Base-by-base conservation (phyloP, 2,329 filamentous ascomycete genomes). In the Aureobasidium sp. region DNA sequence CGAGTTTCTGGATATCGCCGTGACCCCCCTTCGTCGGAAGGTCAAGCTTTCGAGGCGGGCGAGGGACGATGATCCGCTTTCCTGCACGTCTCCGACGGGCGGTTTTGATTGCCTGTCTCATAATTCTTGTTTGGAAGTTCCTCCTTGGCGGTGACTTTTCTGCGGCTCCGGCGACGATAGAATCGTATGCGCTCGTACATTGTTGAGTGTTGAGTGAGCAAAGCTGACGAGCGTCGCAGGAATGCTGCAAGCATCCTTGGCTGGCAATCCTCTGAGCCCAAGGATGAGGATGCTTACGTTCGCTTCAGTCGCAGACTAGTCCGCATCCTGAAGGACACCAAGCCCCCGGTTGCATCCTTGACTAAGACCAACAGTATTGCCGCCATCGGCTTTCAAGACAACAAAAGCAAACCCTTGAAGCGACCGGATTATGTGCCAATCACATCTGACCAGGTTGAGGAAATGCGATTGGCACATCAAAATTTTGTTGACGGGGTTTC, bases 221-320 rank as follows among this genome's bases (percentile, higher is more conserved):
- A 26, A 13, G 36, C 46, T 61, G 57, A 51, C 34, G 55, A 51
- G 17, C 34, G 36, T 42, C 29, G n/a, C 36, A 61, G 57, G 47
- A 61, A 61, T 61, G 57, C 57, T 42, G 47, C 46, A 51, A 52
- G 34, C n/a, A 61, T 61, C 37, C 39, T 61, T 32, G 57, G 60
- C 42, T 42, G 44, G 37, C 23, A 62, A 56, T 62, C 48, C 32
- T 26, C 27, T 15, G 32, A 39, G 27, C 60, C 60, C 27, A 46
- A 50, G 20, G 46, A 51, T 41, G 44, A 29, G 52, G 60, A 62
- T 62, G 34, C 44, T 39, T 48, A 57, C 44, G 17, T 48, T 26
- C 41, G 57, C 6, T 62, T 62, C 60, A 62, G 60, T 48, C 60
- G 60, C 29, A 48, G 10, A n/a, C 51, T 62, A 41, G 51, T 62